These are phyloP conservation scores for Olyra latifolia DNA, from an alignment of 176 grass and related monocot genomes.

Conservation along the genomic window DNA sequence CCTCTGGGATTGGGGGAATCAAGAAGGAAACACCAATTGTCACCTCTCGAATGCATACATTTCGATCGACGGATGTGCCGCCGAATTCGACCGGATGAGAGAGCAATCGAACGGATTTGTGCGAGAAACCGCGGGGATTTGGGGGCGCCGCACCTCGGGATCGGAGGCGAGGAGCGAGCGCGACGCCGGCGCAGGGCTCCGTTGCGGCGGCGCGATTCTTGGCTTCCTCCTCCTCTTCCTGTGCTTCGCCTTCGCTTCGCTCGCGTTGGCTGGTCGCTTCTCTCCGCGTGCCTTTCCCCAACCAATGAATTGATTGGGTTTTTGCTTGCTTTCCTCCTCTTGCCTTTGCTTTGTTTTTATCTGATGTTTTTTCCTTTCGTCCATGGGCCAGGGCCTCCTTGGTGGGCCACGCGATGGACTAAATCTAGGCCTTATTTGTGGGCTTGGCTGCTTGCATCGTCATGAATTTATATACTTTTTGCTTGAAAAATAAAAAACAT, in stretches of 20 bases:
- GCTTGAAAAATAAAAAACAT: too few species aligned
- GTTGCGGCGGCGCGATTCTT: not conserved
- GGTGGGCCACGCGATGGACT: not conserved
- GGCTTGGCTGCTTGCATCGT: not conserved
- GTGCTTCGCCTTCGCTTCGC: not conserved
- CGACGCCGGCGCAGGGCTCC: not conserved
- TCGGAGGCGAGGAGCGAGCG: not conserved
- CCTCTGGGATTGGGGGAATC: constrained; percentile 28
- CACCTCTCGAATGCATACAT: not conserved
- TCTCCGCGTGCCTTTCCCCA: not conserved
- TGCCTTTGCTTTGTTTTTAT: not conserved
- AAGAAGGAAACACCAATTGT: not conserved
- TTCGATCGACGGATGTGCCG: not conserved
- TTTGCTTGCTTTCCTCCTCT: constrained; percentile 25
- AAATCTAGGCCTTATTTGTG: not conserved
- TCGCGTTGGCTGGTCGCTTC: constrained; percentile 27
- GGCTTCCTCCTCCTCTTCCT: constrained; percentile 7
- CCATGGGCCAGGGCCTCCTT: not conserved
- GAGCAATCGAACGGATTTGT: constrained; percentile 13
- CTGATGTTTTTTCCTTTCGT: not conserved
- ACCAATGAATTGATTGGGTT: constrained; percentile 19
- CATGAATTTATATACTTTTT: too few species aligned
- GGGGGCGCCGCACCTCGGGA: constrained; percentile 18
- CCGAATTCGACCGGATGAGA: not conserved
- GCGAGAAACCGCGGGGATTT: not conserved